These are phyloP conservation scores for Umbelopsis isabellina DNA, from an alignment of 192 early-diverging fungal genomes.

Conservation along the genomic window DNA sequence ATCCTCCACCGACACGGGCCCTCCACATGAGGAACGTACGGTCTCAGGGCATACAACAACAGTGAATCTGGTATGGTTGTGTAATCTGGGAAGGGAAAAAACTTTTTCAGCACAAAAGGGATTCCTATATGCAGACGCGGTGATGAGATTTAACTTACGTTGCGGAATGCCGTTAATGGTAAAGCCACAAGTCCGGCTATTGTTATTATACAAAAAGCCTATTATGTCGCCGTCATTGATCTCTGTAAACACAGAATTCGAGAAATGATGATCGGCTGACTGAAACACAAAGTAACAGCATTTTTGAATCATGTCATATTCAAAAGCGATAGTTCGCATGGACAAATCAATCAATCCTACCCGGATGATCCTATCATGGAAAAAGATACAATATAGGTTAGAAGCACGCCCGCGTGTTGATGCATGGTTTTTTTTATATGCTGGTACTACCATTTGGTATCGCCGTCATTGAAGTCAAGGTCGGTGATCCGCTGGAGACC, in stretches of 20 bases:
- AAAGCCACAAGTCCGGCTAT: slow-evolving; percentile 4
- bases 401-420: neutral
- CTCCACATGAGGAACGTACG: slow-evolving; percentile 2
- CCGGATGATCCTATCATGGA: slow-evolving; percentile 1
- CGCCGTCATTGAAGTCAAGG: neutral
- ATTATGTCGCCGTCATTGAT: slow-evolving; percentile 31
- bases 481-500: neutral
- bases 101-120: neutral
- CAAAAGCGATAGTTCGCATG: neutral
- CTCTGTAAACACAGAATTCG: neutral
- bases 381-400: neutral
- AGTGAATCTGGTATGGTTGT: slow-evolving; percentile 2
- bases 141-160: slow-evolving; percentile 7
- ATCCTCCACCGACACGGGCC: neutral
- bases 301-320: slow-evolving; percentile 3
- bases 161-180: slow-evolving; percentile 28
- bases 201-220: slow-evolving; percentile 19
- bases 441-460: slow-evolving; percentile 4
- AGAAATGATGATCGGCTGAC: slow-evolving; percentile 3
- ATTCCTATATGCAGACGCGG: neutral
- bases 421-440: neutral
- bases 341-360: slow-evolving; percentile 20
- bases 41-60: neutral
- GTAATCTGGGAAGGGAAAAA: neutral
- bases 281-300: neutral